Base-by-base conservation (phyloP, 73 alveolate species). In the Uronychia setigera region DNA sequence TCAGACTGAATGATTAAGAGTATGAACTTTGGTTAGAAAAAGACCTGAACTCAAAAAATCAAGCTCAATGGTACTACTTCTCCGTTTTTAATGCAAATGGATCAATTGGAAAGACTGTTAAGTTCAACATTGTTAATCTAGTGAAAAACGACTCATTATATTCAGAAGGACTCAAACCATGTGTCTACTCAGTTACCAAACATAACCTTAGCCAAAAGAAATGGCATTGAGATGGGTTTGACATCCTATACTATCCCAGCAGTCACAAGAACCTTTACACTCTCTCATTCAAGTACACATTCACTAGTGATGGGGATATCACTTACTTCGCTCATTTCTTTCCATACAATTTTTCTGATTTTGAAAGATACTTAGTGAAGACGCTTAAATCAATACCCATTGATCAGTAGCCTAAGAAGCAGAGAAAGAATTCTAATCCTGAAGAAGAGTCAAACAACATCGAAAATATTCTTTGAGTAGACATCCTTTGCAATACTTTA, bases 261-360 rank as follows among this genome's bases (percentile, higher is more conserved):
- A 46, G 19, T 5, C n/a, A 5, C 67, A 46, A 46, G 67, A 46
- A 46, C 79, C 92, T 79, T 84, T 94, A 94, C 80, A 85, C 96
- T 29, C 91, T 95, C 58, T 86, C 95, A n/a, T 95, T 95, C 87
- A 78, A 94, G 84, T 95, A 93, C 81, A 94, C 97, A 31, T 95
- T 91, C 31, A 88, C 87, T 81, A 88, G 59, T 80, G 98, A 93
- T 86, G 82, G 93, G 58, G 99, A 95, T 77, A 96, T 83, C 67
- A 96, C 93, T 32, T 95, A 84, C 87, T 95, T 95, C 77, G 93
- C 96, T 29, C 96, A 95, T 85, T 93, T 93, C 79, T 89, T 90
- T 77, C 99, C 99, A 1, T 95, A 88, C 79, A 95, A 98, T 0
- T 88, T 91, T 77, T 78, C 97, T 1, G 98, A 95, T 80, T 79